Percentiles rank a stretch among this genome's conserved stretches.
Evolutionary conservation across 148 eudicot species (phyloP).

Genomic region (Rhododendron henanense): DNA sequence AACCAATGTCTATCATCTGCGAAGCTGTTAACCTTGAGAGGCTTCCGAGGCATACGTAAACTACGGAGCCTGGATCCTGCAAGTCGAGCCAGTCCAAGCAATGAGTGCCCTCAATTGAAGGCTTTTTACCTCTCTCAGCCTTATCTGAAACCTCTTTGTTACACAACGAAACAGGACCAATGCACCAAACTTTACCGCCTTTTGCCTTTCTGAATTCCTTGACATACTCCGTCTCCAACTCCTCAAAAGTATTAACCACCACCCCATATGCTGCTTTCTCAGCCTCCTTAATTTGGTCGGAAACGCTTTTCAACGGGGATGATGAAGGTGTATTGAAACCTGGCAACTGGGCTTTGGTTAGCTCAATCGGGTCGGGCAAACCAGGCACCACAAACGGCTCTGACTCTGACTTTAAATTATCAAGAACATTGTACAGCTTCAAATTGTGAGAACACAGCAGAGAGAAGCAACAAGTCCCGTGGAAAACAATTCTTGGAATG

Average conservation of each 20-base stretch:
- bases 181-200: conserved; percentile 21
- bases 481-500: conserved; percentile 46
- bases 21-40: neutral
- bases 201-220: conserved; percentile 4
- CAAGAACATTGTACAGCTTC: neutral
- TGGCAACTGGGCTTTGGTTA: conserved; percentile 19
- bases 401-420: conserved; percentile 10
- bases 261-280: conserved; percentile 12
- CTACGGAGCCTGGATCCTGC: conserved; percentile 12
- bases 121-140: conserved; percentile 29
- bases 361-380: conserved; percentile 20
- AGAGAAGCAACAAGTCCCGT: conserved; percentile 56
- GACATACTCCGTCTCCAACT: conserved; percentile 19
- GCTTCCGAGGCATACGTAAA: conserved; percentile 24
- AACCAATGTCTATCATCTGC: conserved; percentile 19
- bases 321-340: neutral
- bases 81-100: conserved; percentile 41
- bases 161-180: conserved; percentile 44
- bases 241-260: conserved; percentile 20
- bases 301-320: neutral
- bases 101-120: conserved; percentile 19
- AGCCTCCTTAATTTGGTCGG: neutral
- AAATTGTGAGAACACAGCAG: conserved; percentile 35
- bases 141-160: conserved; percentile 20
- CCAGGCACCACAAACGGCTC: conserved; percentile 29